Evolutionary conservation across 1,284 basidiomycete genomes (phyloP), one percentile per base, ranked within the genome.

Genomic region (Takashimella tepidaria): DNA sequence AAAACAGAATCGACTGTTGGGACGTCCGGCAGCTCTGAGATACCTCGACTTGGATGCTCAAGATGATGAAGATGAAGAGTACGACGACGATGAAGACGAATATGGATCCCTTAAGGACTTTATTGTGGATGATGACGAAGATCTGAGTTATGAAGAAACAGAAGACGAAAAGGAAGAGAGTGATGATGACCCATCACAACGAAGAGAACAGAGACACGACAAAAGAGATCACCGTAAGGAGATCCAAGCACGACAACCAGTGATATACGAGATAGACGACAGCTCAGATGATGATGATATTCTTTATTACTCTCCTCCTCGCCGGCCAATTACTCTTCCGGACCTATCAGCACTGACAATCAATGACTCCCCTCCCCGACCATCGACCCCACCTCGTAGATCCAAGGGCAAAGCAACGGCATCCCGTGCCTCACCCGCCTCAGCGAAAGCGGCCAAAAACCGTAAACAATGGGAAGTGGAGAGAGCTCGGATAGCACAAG

Each of bases 61-160:
- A 12, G 57, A 53, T 13, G 59, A 53, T 19, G 56, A 51, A 21
- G 47, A n/a, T 3, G 51, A 56, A n/a, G 26, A 49, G 4, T 53
- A 50, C 13, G 54, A 62, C 16, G 61, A 64, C 24, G 60, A 61
- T 20, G 66, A 67, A 19, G 67, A 66, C 25, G 61, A 62, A 10
- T 26, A 55, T 4, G 70, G 67, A 1, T 70, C 68, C 11, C 49
- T 74, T 47, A 42, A 55, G 24, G 70, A 72, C 49, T 74, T 74
- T 51, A 72, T 74, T 41, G 72, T 74, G 2, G 68, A 70, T 40
- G 69, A 72, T 49, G 62, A 66, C 25, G 66, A 66, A 20, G 68
- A 72, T 45, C 60, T 63, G 21, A 63, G 64, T 13, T 59, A 59
- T 16, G 57, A 50, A 24, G 56, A 57, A 31, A 22, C 31, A 19